phyloP scores from a whole-genome alignment of 2,329 filamentous ascomycete species.

The Neofusicoccum laricinum region DNA sequence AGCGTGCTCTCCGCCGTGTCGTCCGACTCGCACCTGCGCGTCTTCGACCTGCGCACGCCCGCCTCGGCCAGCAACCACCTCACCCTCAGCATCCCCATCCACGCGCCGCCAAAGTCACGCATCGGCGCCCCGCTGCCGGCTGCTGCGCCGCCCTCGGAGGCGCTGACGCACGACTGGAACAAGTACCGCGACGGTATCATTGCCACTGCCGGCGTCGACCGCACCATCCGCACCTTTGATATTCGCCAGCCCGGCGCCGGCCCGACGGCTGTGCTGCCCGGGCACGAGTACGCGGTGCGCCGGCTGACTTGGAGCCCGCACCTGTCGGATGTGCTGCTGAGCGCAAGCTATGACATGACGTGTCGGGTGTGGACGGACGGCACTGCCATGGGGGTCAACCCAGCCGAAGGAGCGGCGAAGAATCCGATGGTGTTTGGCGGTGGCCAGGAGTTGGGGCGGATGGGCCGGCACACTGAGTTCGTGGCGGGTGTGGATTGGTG shows the following conservation, averaged over 20 bases:
- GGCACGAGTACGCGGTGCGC: conserved; percentile 88
- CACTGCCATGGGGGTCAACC: conserved; percentile 46
- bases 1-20: conserved; percentile 83
- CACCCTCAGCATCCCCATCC: conserved; percentile 77
- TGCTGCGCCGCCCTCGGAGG: conserved; percentile 67
- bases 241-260: conserved; percentile 72
- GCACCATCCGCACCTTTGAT: conserved; percentile 84
- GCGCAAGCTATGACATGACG: conserved; percentile 96
- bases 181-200: conserved; percentile 87
- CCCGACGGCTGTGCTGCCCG: conserved; percentile 70
- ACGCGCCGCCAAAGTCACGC: conserved; percentile 60
- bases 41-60: conserved; percentile 90
- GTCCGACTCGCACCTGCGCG: conserved; percentile 81
- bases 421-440: conserved; percentile 44
- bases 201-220: conserved; percentile 86
- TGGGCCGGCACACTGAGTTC: conserved; percentile 94
- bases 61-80: conserved; percentile 85
- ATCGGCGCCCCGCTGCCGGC: conserved; percentile 40
- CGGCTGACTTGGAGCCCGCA: conserved; percentile 91
- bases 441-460: conserved; percentile 74
- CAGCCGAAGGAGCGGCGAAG: conserved; percentile 32
- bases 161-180: conserved; percentile 97
- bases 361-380: conserved; percentile 91
- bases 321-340: conserved; percentile 80
- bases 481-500: conserved; percentile 98